These are phyloP conservation scores for Diacronema lutheri DNA, from an alignment of 78 protist genomes.

Conservation along the genomic window DNA sequence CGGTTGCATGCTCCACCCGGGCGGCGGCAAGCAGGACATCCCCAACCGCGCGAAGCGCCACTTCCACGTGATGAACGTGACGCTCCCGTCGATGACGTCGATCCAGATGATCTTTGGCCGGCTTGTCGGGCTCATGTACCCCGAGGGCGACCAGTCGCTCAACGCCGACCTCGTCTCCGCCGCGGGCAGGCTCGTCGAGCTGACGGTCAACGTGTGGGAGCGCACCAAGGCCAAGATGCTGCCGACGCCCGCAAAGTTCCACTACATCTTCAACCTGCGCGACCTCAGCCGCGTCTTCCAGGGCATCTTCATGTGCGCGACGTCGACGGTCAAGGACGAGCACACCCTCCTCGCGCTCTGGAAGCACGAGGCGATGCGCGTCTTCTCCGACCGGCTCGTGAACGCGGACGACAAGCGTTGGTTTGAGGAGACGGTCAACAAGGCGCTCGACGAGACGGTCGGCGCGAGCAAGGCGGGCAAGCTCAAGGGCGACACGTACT, in stretches of 20 bases:
- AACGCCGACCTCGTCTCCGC: background rate
- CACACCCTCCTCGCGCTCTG: conserved; percentile 54
- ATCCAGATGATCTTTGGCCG: conserved; percentile 67
- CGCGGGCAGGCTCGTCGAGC: conserved; percentile 39
- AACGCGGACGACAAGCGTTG: conserved; percentile 37
- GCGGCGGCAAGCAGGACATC: conserved; percentile 86
- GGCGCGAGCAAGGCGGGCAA: background rate
- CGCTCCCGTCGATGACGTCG: conserved; percentile 64
- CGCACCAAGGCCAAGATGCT: conserved; percentile 60
- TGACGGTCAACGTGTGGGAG: conserved; percentile 69
- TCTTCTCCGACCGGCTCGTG: conserved; percentile 73
- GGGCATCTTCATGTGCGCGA: conserved; percentile 62
- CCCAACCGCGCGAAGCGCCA: conserved; percentile 85
- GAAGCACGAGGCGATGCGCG: conserved; percentile 83
- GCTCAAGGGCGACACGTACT: conserved; percentile 24
- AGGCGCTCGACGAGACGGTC: background rate
- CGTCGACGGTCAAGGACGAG: conserved; percentile 22
- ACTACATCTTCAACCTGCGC: conserved; percentile 89
- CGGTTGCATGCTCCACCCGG: conserved; percentile 82
- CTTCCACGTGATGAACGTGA: conserved; percentile 67
- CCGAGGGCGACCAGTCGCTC: background rate
- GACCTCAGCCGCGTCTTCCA: conserved; percentile 74
- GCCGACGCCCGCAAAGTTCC: conserved; percentile 85
- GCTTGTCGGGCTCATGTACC: conserved; percentile 51
- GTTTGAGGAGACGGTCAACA: conserved; percentile 10